Base-by-base conservation (phyloP, 768 basidiomycete genomes). In the Filobasidium wieringae region DNA sequence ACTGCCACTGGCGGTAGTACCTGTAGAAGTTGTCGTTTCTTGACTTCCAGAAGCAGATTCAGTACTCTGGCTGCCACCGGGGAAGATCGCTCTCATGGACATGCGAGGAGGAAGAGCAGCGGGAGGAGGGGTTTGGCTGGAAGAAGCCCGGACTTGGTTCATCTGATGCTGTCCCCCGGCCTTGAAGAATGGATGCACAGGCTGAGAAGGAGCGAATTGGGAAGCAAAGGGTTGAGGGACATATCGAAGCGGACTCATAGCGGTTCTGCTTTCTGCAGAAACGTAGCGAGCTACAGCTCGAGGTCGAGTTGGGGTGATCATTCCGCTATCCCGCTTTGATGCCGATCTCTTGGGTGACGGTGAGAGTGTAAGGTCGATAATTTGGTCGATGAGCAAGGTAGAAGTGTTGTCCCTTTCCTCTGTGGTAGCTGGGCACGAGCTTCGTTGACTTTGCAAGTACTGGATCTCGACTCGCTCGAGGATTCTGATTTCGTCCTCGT, bases 141-240 rank as follows among this genome's bases (percentile, higher is more conserved):
- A 30, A 29, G 62, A 59, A 4, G 59, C 47, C 37, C 27, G 41
- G n/a, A n/a, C n/a, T n/a, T n/a, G n/a, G n/a, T n/a, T n/a, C n/a
- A n/a, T n/a, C n/a, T n/a, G n/a, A n/a, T n/a, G n/a, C n/a, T n/a
- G n/a, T n/a, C n/a, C n/a, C n/a, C n/a, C n/a, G n/a, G 52, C 31
- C 14, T 27, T 52, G 64, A 70, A 70, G 63, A 72, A 69, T 4
- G 69, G 71, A 58, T 70, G 71, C 2, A 69, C 55, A 11, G 66
- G 58, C 51, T 58, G 57, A 1, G 26, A 24, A 19, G 17, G n/a
- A 32, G 30, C 50, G 39, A 55, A 54, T 22, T 29, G 6, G 31
- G 24, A 37, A 9, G 9, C 11, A 37, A 9, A n/a, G 36, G n/a
- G 11, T n/a, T 37, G 36, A n/a, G 29, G 22, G 51, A 22, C 53